These are phyloP conservation scores for Urostyla sp. DNA, from an alignment of 73 alveolate genomes.

Conservation along the genomic window DNA sequence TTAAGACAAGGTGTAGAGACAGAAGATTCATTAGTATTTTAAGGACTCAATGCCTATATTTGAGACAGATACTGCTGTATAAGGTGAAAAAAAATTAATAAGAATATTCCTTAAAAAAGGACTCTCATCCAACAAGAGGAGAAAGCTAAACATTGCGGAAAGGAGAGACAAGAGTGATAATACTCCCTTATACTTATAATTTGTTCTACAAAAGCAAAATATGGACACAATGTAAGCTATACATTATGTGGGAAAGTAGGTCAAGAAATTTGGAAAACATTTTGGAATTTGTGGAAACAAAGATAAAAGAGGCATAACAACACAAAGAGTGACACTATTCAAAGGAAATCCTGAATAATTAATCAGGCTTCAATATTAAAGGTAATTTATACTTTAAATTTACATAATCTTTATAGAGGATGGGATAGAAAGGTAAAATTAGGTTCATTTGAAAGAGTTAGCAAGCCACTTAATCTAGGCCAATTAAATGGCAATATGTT, in stretches of 20 bases:
- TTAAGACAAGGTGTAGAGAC: conserved; percentile 71
- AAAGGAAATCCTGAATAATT: conserved; percentile 67
- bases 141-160: conserved; percentile 50
- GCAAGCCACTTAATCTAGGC: conserved; percentile 91
- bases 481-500: conserved; percentile 96
- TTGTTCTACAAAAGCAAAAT: conserved; percentile 88
- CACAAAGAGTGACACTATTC: conserved; percentile 82
- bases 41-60: conserved; percentile 68
- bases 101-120: conserved; percentile 48
- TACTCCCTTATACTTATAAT: conserved; percentile 63
- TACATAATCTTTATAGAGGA: conserved; percentile 23
- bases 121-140: conserved; percentile 48
- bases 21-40: conserved; percentile 68
- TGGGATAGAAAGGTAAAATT: conserved; percentile 72
- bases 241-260: conserved; percentile 81
- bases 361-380: conserved; percentile 64
- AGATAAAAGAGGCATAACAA: conserved; percentile 98
- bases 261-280: conserved; percentile 83
- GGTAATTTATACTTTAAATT: conserved; percentile 30
- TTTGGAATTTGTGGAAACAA: conserved; percentile 96
- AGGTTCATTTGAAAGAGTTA: conserved; percentile 83
- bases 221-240: conserved; percentile 94
- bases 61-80: conserved; percentile 74
- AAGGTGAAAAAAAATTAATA: conserved; percentile 49
- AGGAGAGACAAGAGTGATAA: conserved; percentile 49